These are phyloP conservation scores for Yueomyces sinensis DNA, from an alignment of 805 yeast species.

Conservation along the genomic window DNA sequence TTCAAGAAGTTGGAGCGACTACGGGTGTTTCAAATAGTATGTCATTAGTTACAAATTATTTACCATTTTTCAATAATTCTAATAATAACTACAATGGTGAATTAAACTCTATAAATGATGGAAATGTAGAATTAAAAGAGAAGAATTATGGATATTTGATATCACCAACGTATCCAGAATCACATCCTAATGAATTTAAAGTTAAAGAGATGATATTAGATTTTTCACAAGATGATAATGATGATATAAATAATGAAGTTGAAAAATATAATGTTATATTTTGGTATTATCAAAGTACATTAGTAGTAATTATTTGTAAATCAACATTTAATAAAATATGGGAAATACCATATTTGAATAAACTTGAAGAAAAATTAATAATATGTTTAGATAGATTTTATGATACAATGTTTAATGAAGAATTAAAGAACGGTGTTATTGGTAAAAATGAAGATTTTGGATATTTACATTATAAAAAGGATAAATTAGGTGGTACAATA, in stretches of 20 bases:
- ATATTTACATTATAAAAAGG: constrained; percentile 10
- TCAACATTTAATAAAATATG: constrained; percentile 14
- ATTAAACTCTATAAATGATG: background rate
- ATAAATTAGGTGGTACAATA: constrained; percentile 1
- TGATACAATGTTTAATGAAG: constrained; percentile 3
- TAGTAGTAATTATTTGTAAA: constrained; percentile 16
- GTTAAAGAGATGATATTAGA: constrained; percentile 9
- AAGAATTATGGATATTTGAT: constrained; percentile 18
- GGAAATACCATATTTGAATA: constrained; percentile 17
- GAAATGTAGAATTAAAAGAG: background rate
- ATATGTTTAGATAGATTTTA: constrained; percentile 13
- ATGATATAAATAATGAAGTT: background rate
- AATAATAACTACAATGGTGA: background rate
- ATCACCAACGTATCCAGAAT: constrained; percentile 16
- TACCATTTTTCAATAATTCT: constrained; percentile 12
- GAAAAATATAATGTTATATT: constrained; percentile 12
- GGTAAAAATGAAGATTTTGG: constrained; percentile 10
- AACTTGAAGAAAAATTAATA: constrained; percentile 12
- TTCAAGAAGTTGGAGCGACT: constrained; percentile 23
- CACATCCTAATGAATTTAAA: constrained; percentile 17
- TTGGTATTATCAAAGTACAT: constrained; percentile 20
- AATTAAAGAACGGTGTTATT: background rate
- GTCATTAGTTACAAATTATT: constrained; percentile 16
- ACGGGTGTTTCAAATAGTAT: constrained; percentile 22
- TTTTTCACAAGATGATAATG: constrained; percentile 4